Evolutionary conservation across 108 stramenopile genomes (phyloP).

Genomic region (Aureococcus anophagefferens): DNA sequence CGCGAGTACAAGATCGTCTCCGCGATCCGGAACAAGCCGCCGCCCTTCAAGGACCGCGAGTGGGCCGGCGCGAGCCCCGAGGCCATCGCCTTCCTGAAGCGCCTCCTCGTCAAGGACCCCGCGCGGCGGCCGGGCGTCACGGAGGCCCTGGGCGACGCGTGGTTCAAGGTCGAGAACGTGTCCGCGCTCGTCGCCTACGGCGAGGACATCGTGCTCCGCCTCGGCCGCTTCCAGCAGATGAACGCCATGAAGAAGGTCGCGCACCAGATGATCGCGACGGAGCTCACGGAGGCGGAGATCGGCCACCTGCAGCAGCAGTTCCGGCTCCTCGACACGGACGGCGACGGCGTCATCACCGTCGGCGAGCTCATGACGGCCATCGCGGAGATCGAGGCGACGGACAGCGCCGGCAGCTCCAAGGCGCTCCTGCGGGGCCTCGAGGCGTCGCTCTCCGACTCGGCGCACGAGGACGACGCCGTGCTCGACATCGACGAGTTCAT

Average conservation of each 20-base stretch:
- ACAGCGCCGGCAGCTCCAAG: constrained; percentile 15
- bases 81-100: constrained; percentile 36
- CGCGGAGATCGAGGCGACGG: constrained; percentile 9
- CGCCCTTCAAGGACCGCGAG: constrained; percentile 6
- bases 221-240: too few species aligned
- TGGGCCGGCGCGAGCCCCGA: constrained; percentile 20
- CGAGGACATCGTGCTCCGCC: too few species aligned
- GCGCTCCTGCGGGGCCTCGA: constrained; percentile 19
- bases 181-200: too few species aligned
- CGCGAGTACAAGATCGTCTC: constrained; percentile 27
- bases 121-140: constrained; percentile 9
- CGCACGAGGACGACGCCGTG: constrained; percentile 44
- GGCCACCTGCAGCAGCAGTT: constrained; percentile 61
- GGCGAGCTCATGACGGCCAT: constrained; percentile 61
- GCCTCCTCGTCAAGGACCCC: constrained; percentile 30
- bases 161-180: constrained; percentile 18
- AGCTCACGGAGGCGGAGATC: constrained; percentile 63
- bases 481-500: constrained; percentile 73
- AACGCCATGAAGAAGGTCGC: too few species aligned
- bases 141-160: constrained; percentile 30
- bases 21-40: constrained; percentile 15
- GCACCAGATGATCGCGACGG: too few species aligned
- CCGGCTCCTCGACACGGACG: constrained; percentile 50
- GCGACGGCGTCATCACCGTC: constrained; percentile 60
- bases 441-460: not conserved